Base-by-base conservation (phyloP, 1,139 yeast genomes). In the Yamadazyma pseudoaaseri region DNA sequence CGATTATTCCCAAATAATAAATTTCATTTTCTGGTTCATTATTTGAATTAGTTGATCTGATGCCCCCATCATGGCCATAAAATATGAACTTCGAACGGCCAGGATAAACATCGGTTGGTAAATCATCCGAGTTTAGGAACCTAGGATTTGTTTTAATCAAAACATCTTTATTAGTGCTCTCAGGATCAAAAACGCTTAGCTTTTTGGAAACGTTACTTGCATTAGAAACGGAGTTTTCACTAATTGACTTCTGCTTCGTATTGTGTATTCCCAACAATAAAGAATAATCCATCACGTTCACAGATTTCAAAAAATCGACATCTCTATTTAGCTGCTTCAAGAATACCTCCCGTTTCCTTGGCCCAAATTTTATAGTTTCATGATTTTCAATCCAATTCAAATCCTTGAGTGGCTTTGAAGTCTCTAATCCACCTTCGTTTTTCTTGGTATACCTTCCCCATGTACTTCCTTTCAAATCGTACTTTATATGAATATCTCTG, bases 231-330 rank as follows among this genome's bases (percentile, higher is more conserved):
- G 12, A 10, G 10, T 14, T 20, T 15, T 29, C 31, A 6, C 18
- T 20, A 44, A 79, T 77, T 10, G 84, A 83, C 45, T 70, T 68
- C 7, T 35, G 37, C 31, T 69, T 68, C 37, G 80, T 68, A 53
- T 89, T 94, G 56, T 89, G 97, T 22, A 90, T 73, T 1, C 98
- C 99, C 34, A 94, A 63, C 31, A 94, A 64, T 41, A 94, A 69
- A 0, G 96, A 87, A 58, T 94, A 94, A 57, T 94, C 99, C 99
- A 94, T 94, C 22, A 86, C 90, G 48, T 87, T 87, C 43, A 86
- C 65, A 37, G 73, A 70, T 45, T 86, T 73, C 29, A 94, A 66
- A 26, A 94, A 70, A 34, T 67, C 60, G 11, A 89, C 95, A 55
- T 94, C 99, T 23, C 71, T 66, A 34, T 73, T 79, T 36, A 94